A percentile compares a stretch with the other conserved stretches of the same genome.
Evolutionary conservation across 2,329 filamentous ascomycete genomes (phyloP).

Genomic region (Sclerotinia subarctica): DNA sequence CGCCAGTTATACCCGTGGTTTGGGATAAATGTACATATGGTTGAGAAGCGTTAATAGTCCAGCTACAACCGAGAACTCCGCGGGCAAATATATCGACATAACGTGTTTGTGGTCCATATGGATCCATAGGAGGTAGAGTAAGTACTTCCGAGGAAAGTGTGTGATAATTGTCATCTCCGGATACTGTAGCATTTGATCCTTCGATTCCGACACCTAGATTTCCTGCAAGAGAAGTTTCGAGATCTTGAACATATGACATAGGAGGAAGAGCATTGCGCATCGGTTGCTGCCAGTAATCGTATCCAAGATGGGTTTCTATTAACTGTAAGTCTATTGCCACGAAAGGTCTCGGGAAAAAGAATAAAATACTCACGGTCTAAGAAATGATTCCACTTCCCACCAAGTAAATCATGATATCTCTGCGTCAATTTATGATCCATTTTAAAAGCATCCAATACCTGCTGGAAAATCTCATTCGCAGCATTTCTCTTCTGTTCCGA

Average conservation of each 20-base stretch:
- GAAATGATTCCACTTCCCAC: constrained; percentile 62
- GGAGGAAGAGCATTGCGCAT: constrained; percentile 66
- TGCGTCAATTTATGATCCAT: constrained; percentile 55
- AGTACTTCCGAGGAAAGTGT: constrained; percentile 53
- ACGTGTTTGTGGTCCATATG: constrained; percentile 52
- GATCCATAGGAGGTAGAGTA: constrained; percentile 54
- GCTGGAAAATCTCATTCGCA: constrained; percentile 52
- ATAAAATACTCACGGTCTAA: constrained; percentile 47
- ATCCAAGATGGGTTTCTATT: constrained; percentile 51
- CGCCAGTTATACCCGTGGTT: constrained; percentile 49
- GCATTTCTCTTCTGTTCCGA: constrained; percentile 55
- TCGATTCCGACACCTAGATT: constrained; percentile 63
- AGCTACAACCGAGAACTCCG: constrained; percentile 51
- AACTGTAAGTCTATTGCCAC: too few relatives aligned
- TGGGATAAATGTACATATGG: constrained; percentile 53
- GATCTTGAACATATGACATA: constrained; percentile 56
- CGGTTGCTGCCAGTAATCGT: constrained; percentile 60
- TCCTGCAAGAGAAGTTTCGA: constrained; percentile 57
- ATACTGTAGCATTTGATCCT: constrained; percentile 62
- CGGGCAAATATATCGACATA: constrained; percentile 64
- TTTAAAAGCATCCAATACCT: constrained; percentile 53
- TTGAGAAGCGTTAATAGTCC: constrained; percentile 48
- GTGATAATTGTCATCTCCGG: constrained; percentile 64
- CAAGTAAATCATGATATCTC: constrained; percentile 55
- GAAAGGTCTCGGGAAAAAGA: too few relatives aligned